These are phyloP conservation scores for Diplocarpon rosae DNA, from an alignment of 2,329 filamentous ascomycete genomes.

Conservation along the genomic window DNA sequence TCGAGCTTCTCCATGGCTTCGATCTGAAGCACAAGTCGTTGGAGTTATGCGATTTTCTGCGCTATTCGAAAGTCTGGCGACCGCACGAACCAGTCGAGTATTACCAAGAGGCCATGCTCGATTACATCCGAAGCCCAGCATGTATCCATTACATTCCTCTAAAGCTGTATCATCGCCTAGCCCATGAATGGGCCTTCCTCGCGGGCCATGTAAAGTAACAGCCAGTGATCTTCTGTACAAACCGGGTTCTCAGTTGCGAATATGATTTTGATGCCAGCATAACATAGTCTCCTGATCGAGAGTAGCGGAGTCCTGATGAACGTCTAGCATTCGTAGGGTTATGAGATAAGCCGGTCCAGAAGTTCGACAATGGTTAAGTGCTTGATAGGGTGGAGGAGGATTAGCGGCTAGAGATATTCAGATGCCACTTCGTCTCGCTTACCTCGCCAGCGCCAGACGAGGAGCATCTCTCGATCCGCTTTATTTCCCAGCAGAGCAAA, in stretches of 20 bases:
- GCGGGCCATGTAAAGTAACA: slow-evolving; percentile 34
- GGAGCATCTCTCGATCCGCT: too few species aligned
- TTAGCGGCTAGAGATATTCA: too few species aligned
- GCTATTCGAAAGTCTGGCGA: background rate
- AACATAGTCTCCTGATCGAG: slow-evolving; percentile 31
- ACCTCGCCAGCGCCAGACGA: too few species aligned
- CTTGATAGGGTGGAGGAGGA: too few species aligned
- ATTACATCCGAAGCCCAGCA: slow-evolving; percentile 34
- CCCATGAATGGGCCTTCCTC: slow-evolving; percentile 32
- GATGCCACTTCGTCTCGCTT: too few species aligned
- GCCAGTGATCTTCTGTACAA: slow-evolving; percentile 39
- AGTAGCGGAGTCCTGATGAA: too few species aligned
- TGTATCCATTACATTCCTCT: slow-evolving; percentile 34
- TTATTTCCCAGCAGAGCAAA: too few species aligned
- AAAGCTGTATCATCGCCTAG: slow-evolving; percentile 33
- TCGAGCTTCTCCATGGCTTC: background rate
- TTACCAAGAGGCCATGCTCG: slow-evolving; percentile 23
- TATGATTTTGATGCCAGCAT: slow-evolving; percentile 32
- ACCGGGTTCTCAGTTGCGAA: slow-evolving; percentile 36
- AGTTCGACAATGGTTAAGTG: too few species aligned
- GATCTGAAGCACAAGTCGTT: background rate
- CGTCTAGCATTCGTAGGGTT: too few species aligned
- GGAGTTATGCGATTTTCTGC: too few species aligned
- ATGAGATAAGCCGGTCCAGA: too few species aligned
- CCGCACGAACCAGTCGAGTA: slow-evolving; percentile 8